Evolutionary conservation across 1,139 yeast species (phyloP), one percentile per base, ranked within the genome.

Genomic region (Blastobotrys ciferrii): DNA sequence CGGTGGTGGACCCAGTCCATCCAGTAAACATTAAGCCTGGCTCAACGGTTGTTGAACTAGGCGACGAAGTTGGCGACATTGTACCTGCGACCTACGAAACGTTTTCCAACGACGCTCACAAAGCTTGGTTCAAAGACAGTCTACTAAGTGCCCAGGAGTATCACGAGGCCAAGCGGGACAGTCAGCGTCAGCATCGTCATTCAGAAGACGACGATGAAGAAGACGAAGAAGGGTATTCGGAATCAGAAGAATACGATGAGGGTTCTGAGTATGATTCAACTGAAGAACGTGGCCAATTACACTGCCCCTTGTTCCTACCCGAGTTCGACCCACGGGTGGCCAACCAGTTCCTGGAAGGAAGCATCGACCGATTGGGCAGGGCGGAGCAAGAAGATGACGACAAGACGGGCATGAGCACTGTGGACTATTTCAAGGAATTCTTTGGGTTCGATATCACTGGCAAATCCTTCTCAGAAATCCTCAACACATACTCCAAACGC

Each of bases 381-480:
- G 28, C 28, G 5, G 28, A 36, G 3, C 23, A 2, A 5, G 23
- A 40, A 7, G 43, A 40, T 15, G 43, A 30, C 3, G 15, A 23
- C 11, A 17, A 25, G 35, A 14, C 25, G 4, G 43, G 32, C 4
- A 17, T 31, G 15, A 23, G 28, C 17, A 20, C 54, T 3, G 41
- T 46, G 12, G 53, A 47, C 12, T 53, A 48, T 19, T 53, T 50
- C 42, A 19, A 48, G 14, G 18, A 44, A n/a, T 30, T 37, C 4
- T 49, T 52, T 41, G 57, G 57, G 17, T 52, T 52, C 35, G 57
- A 52, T 39, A 50, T 52, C 25, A 50, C 55, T 1, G 54, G 55
- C 7, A 45, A 50, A 43, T 39, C 52, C 2, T 43, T 53, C 18
- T 42, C 41, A 7, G 42, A 52, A 23, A 46, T 45, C 6, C 37